These are phyloP conservation scores for Citrullus mucosospermus DNA, from an alignment of 306 rosid genomes.

Conservation along the genomic window DNA sequence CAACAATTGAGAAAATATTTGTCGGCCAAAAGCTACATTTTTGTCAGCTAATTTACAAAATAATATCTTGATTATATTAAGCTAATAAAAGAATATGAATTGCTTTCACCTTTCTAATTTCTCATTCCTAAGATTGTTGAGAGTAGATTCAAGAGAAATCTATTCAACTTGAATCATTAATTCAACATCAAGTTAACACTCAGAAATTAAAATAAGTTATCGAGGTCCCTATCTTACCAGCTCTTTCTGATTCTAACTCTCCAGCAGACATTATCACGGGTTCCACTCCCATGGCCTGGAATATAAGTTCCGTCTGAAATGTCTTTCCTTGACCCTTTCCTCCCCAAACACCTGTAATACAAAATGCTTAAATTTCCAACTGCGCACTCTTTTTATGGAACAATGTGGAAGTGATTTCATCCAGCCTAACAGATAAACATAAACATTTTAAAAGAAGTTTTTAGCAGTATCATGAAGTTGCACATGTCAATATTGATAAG, in stretches of 20 bases:
- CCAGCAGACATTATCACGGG: constrained; percentile 97
- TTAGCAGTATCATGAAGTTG: background rate
- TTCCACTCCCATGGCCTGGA: constrained; percentile 88
- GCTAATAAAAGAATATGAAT: background rate
- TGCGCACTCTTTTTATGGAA: background rate
- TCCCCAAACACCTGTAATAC: constrained; percentile 79
- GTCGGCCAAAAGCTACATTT: background rate
- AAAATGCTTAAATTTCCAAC: constrained; percentile 1
- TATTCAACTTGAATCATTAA: background rate
- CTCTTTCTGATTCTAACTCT: constrained; percentile 91
- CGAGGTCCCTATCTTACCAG: constrained; percentile 52
- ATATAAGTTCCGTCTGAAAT: constrained; percentile 93
- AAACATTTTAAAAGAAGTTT: background rate
- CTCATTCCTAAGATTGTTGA: background rate
- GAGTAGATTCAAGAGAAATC: background rate
- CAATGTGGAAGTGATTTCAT: background rate
- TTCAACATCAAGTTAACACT: constrained; percentile 3
- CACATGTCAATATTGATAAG: background rate
- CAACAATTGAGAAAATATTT: background rate
- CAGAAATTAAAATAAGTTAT: background rate
- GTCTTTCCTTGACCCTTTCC: constrained; percentile 98
- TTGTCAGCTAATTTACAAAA: background rate
- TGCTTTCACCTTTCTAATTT: background rate
- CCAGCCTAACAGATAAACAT: background rate
- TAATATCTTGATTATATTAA: background rate